These are phyloP conservation scores for Bryoerythrophyllum caledonicum DNA, from an alignment of 225 moss, liverwort and hornwort species.

Conservation along the genomic window DNA sequence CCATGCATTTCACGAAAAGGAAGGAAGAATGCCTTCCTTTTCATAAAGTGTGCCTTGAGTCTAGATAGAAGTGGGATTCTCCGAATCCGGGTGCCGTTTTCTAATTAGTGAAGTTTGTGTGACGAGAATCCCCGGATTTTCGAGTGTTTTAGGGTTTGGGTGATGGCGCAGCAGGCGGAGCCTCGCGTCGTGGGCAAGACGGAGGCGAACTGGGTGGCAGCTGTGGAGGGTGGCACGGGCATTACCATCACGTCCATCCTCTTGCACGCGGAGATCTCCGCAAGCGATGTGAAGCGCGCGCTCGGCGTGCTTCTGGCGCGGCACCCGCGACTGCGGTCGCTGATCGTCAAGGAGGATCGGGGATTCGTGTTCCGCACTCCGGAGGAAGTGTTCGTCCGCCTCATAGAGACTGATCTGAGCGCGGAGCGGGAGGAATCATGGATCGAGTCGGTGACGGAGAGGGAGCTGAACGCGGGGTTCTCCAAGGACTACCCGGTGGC, in stretches of 20 bases:
- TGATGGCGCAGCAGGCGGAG: no score
- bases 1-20: no score
- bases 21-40: no score
- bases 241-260: constrained; percentile 41
- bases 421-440: background rate
- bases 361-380: constrained; percentile 30
- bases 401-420: constrained; percentile 31
- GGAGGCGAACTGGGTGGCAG: constrained; percentile 48
- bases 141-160: no score
- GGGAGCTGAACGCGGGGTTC: constrained; percentile 45
- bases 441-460: constrained; percentile 21
- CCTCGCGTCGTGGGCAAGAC: constrained; percentile 21
- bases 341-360: constrained; percentile 21
- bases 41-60: no score
- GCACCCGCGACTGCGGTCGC: constrained; percentile 46
- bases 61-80: no score
- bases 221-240: constrained; percentile 43
- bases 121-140: no score
- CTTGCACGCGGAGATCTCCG: constrained; percentile 29
- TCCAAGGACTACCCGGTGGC: constrained; percentile 35
- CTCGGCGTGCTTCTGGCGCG: constrained; percentile 27
- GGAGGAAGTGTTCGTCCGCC: constrained; percentile 28
- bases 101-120: no score
- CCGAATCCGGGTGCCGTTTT: no score
- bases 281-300: constrained; percentile 24